Evolutionary conservation across 164 flowering plant species (phyloP), one percentile per base, ranked within the genome.

Genomic region (Dillenia turbinata): DNA sequence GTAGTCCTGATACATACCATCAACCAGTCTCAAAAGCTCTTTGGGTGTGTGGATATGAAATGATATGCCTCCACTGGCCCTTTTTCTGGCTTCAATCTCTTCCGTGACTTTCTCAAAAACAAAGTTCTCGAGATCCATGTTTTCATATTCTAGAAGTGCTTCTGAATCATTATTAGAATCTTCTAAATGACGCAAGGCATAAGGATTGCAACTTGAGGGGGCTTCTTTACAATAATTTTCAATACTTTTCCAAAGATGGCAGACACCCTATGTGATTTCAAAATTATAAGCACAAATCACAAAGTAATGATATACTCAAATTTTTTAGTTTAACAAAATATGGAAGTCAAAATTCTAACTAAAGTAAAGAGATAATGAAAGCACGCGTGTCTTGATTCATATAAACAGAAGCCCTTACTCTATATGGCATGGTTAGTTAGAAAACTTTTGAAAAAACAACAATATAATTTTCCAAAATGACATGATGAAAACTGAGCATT

Each of bases 241-340:
- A 50, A 87, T 75, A 71, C 71, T 82, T 62, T 85, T 82, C 71
- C 85, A 74, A 60, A 93, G 89, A 73, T 87, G 97, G 72, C 96
- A 88, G 0, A 83, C 78, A 53, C 88, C 89, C 96, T 92, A 83
- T 71, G 73, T 47, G 14, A 64, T 57, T 60, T 22, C 10, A 54
- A 60, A 56, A 19, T 19, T 19, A 19, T 19, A 19, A 19, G 22
- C 22, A 19, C 22, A 19, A 19, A 19, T 19, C 22, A 19, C 22
- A 19, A 19, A 19, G 22, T 19, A 19, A 19, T 19, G 22, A 19
- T 19, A 19, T 19, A 19, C 22, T 19, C 1, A 19, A 19, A 19
- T 19, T 19, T 19, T 19, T 19, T 19, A 19, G 22, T 19, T 19
- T 19, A 19, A 19, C 22, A 19, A 19, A 19, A 19, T 1, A 19